phyloP scores from a whole-genome alignment of 208 protist genomes.

The Baffinella frigidus region DNA sequence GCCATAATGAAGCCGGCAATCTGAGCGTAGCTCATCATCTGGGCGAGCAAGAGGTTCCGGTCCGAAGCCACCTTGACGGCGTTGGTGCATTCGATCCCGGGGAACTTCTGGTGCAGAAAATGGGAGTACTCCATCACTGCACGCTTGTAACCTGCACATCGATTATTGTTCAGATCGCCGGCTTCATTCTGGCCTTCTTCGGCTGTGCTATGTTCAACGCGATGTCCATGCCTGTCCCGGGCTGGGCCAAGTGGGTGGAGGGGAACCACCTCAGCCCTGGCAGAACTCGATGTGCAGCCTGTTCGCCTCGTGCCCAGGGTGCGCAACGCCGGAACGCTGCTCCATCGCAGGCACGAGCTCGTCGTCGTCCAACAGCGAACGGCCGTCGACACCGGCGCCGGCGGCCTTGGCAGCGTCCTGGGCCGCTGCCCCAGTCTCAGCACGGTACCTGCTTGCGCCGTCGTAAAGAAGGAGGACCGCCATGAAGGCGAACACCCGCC shows the following conservation, averaged over 20 bases:
- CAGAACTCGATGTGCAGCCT: slow-evolving; percentile 23
- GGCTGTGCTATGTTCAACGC: neutral
- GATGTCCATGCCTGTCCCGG: neutral
- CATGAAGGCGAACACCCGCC: too few species aligned
- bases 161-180: slow-evolving; percentile 19
- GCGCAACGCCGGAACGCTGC: too few species aligned
- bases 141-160: slow-evolving; percentile 35
- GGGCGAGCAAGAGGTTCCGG: neutral
- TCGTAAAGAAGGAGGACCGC: too few species aligned
- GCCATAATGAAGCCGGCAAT: slow-evolving; percentile 6
- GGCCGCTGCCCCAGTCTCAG: too few species aligned
- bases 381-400: too few species aligned
- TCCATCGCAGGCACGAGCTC: too few species aligned
- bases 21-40: neutral
- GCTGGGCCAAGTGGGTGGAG: neutral
- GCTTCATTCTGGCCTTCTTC: slow-evolving; percentile 16
- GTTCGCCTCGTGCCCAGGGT: slow-evolving; percentile 21
- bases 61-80: neutral
- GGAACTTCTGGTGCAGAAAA: neutral
- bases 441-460: too few species aligned
- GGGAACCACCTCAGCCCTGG: neutral
- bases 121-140: slow-evolving; percentile 42
- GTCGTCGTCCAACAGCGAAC: too few species aligned
- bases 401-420: too few species aligned
- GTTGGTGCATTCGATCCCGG: neutral